Evolutionary conservation across 1,139 yeast species (phyloP).

Genomic region (Saccharomyces hybrid): DNA sequence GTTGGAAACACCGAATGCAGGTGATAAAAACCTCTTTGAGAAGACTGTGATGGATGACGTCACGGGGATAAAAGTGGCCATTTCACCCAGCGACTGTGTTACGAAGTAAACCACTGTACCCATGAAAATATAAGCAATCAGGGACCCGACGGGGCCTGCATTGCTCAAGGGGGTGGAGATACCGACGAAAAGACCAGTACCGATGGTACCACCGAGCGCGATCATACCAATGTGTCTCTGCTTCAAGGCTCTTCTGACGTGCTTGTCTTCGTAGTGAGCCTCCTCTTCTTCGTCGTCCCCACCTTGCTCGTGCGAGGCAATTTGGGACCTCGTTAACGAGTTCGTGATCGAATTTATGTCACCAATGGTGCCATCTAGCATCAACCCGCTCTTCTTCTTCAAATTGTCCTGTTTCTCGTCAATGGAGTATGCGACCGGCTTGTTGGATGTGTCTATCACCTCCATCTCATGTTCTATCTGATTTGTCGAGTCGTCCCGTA

Average conservation of each 20-base stretch:
- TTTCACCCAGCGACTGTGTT: conserved; percentile 67
- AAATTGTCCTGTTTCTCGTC: neutral
- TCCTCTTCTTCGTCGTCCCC: conserved; percentile 22
- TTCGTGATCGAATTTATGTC: conserved; percentile 9
- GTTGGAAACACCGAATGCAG: conserved; percentile 69
- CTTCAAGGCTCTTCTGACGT: conserved; percentile 44
- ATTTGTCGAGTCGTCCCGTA: neutral
- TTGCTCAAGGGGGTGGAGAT: conserved; percentile 42
- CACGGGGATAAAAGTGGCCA: conserved; percentile 71
- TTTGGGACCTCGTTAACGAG: conserved; percentile 6
- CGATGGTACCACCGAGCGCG: conserved; percentile 65
- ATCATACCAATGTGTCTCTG: conserved; percentile 59
- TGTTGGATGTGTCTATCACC: conserved; percentile 1
- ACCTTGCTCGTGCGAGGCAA: conserved; percentile 6
- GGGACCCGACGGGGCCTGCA: conserved; percentile 62
- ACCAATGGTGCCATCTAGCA: neutral
- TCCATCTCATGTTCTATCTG: conserved; percentile 1
- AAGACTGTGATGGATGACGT: conserved; percentile 59
- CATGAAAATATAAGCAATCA: conserved; percentile 59
- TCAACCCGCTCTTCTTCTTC: neutral
- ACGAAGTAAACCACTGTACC: conserved; percentile 58
- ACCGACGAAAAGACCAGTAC: conserved; percentile 60
- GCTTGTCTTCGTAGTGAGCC: conserved; percentile 33
- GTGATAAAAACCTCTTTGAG: conserved; percentile 55
- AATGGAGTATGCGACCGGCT: neutral